Base-by-base conservation (phyloP, 2,329 filamentous ascomycete genomes). In the Cladosporium sp. region DNA sequence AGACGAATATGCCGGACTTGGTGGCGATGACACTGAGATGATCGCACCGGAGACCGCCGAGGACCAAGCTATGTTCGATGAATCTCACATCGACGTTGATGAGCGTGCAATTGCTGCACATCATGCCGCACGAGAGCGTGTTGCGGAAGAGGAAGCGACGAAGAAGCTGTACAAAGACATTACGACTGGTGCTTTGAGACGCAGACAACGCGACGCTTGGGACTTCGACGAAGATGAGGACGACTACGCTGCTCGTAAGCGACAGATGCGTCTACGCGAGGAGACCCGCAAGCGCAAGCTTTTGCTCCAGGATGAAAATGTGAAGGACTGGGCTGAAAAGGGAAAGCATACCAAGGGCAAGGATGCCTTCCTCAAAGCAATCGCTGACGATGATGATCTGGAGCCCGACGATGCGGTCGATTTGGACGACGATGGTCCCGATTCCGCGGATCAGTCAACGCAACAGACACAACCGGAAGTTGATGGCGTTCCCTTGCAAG, bases 1-100 rank as follows among this genome's bases (percentile, higher is more conserved):
- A 70, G 94, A 99, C 70, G 94, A 99, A 73, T 99, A 97, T 71
- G 93, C 92, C 37, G 94, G 94, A 4, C 80, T 99, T 9, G 94
- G 94, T 64, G 94, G 94, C 61, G 93, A 97, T 64, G 90, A 93
- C 62, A 53, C 56, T 1, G 50, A 58, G 15, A 87, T 85, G 44
- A 87, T 83, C 42, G 87, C 87, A 56, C 89, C 91, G 59, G 88
- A 87, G 35, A 85, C 89, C 58, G 86, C 86, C 28, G 83, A 89
- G 7, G 83, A 94, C 61, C 83, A 88, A 65, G 86, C 91, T 61
- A 95, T 99, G 84, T 96, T 99, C 68, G 92, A 97, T 68, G 84
- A 88, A 22, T 85, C 83, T 57, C 83, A 86, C 32, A 86, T 93
- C 62, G 81, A 88, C n/a, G 84, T 85, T 3, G 88, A 97, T 61